Conservation (phyloP, 768 basidiomycete species). For the Suillus bovinus region DNA sequence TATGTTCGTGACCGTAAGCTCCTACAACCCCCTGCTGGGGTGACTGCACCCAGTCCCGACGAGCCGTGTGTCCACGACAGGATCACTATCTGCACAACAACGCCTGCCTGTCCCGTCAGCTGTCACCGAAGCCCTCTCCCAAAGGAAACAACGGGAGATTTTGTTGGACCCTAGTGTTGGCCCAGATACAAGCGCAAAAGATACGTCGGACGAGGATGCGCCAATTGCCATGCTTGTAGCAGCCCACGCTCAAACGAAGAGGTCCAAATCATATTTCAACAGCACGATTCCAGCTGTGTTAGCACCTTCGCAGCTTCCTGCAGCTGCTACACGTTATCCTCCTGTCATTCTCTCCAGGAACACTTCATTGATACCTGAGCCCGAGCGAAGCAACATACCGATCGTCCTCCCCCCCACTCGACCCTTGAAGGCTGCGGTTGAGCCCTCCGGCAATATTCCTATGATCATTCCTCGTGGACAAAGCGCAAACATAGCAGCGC, state of each 20-base stretch:
- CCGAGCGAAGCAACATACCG: constrained; percentile 28
- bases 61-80: constrained; percentile 41
- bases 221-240: constrained; percentile 27
- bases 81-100: constrained; percentile 24
- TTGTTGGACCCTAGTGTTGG: constrained; percentile 48
- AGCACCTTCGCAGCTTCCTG: constrained; percentile 25
- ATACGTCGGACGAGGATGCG: constrained; percentile 35
- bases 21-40: constrained; percentile 78
- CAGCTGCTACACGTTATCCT: constrained; percentile 22
- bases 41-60: constrained; percentile 77
- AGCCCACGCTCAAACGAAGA: constrained; percentile 20
- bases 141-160: constrained; percentile 72
- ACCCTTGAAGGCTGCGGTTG: constrained; percentile 36
- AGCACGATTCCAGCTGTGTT: constrained; percentile 29
- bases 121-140: constrained; percentile 71
- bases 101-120: constrained; percentile 65
- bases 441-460: constrained; percentile 38
- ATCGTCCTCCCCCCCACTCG: constrained; percentile 32
- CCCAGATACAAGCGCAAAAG: constrained; percentile 32
- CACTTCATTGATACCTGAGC: constrained; percentile 20
- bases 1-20: constrained; percentile 86
- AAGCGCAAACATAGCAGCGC: constrained; percentile 29
- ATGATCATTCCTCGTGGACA: constrained; percentile 48
- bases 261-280: constrained; percentile 18
- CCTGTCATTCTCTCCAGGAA: constrained; percentile 27